Evolutionary conservation across 2,329 filamentous ascomycete species (phyloP).

Genomic region (Lecanoromycetidae sp.): DNA sequence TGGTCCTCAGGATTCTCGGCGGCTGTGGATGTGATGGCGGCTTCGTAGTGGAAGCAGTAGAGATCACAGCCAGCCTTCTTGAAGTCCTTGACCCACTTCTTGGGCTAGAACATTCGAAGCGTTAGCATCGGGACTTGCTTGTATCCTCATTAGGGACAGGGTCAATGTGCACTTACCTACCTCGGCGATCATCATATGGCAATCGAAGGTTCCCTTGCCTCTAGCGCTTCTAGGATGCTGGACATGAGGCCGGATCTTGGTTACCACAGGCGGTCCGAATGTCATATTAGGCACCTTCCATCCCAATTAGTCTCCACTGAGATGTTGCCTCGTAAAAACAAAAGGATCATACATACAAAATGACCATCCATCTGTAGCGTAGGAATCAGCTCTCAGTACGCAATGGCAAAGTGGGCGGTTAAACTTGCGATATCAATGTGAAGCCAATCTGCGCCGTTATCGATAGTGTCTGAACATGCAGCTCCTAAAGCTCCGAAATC

Average conservation of each 20-base stretch:
- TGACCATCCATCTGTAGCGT: slow-evolving; percentile 49
- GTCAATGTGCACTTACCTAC: slow-evolving; percentile 36
- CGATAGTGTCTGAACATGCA: slow-evolving; percentile 77
- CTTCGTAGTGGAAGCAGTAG: slow-evolving; percentile 99
- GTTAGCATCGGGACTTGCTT: neutral
- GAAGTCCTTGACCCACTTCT: slow-evolving; percentile 97
- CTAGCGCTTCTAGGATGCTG: slow-evolving; percentile 55
- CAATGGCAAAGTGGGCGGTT: neutral
- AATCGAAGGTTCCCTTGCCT: slow-evolving; percentile 90
- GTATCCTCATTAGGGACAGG: neutral
- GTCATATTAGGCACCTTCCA: slow-evolving; percentile 99
- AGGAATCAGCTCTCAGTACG: neutral
- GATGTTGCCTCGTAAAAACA: too few relatives aligned
- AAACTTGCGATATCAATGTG: slow-evolving; percentile 75
- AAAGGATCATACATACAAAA: neutral
- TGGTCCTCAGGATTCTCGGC: slow-evolving; percentile 64
- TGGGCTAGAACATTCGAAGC: slow-evolving; percentile 49
- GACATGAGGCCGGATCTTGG: slow-evolving; percentile 81
- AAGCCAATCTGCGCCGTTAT: slow-evolving; percentile 74
- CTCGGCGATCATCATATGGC: slow-evolving; percentile 99
- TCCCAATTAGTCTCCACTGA: slow-evolving; percentile 31
- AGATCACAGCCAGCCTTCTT: slow-evolving; percentile 87
- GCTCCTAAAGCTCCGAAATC: slow-evolving; percentile 84
- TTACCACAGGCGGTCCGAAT: slow-evolving; percentile 88
- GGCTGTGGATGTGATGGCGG: slow-evolving; percentile 69